phyloP scores from a whole-genome alignment of 2,329 filamentous ascomycete genomes.

The Aspergillus ochraceus region DNA sequence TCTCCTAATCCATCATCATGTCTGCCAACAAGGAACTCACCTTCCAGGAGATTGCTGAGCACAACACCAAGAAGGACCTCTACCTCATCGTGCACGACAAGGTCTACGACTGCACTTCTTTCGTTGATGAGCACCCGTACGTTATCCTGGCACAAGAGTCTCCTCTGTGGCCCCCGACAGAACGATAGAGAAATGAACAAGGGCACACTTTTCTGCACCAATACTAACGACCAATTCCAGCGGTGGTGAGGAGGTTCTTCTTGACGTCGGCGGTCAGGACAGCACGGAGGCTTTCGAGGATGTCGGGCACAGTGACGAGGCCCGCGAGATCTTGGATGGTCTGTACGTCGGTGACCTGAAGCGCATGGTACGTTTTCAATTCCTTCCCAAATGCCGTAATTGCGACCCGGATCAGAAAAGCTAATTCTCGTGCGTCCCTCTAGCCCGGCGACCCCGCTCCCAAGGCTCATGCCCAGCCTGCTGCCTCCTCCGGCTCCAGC shows the following conservation, averaged over 20 bases:
- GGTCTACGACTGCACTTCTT: slow-evolving; percentile 86
- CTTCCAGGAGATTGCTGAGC: slow-evolving; percentile 76
- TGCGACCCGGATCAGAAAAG: neutral
- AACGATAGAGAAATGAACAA: neutral
- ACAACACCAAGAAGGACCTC: slow-evolving; percentile 90
- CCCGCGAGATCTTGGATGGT: slow-evolving; percentile 84
- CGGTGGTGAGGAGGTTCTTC: slow-evolving; percentile 95
- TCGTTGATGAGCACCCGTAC: slow-evolving; percentile 95
- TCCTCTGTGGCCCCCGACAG: neutral
- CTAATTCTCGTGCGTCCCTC: neutral
- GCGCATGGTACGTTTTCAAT: slow-evolving; percentile 64
- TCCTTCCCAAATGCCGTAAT: neutral
- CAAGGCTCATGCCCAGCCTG: slow-evolving; percentile 56
- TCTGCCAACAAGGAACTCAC: slow-evolving; percentile 64
- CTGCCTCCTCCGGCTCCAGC: slow-evolving; percentile 43
- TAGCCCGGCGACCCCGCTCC: slow-evolving; percentile 75
- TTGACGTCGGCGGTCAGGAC: slow-evolving; percentile 94
- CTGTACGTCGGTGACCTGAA: slow-evolving; percentile 76
- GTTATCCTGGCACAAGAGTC: slow-evolving; percentile 35
- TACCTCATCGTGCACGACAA: slow-evolving; percentile 93
- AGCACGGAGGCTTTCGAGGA: slow-evolving; percentile 98
- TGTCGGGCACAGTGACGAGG: slow-evolving; percentile 98
- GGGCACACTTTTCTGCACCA: neutral
- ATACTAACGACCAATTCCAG: slow-evolving; percentile 48
- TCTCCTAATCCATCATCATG: slow-evolving; percentile 40